Base-by-base conservation (phyloP, 1,284 basidiomycete genomes). In the Ganoderma leucocontextum region DNA sequence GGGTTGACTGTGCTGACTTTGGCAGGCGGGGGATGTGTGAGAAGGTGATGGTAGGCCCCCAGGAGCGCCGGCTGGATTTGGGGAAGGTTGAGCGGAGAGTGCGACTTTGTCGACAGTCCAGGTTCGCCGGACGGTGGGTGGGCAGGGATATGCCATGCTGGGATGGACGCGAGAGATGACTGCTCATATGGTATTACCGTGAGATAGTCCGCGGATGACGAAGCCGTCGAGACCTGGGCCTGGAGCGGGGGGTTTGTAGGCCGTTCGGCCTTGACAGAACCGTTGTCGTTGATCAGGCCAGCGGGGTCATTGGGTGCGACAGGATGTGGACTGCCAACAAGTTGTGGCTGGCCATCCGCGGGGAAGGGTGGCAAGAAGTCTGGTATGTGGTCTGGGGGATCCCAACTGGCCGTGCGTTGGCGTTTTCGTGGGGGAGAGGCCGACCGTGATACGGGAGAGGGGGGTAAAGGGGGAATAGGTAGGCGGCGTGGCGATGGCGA, bases 281-380 rank as follows among this genome's bases (percentile, higher is more conserved):
- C 71, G 13, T 39, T 64, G 42, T 66, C 70, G 35, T 59, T 64
- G n/a, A 36, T 17, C 35, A 70, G 60, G 19, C 44, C 6, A 57
- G 76, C n/a, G 67, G 76, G 69, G 73, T 74, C 62, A 65, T 64
- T 60, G 67, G 65, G 74, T 77, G 67, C 73, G 78, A 75, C 33
- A 80, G 80, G 12, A 76, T 47, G 65, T 12, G 70, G 70, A n/a
- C 68, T 78, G 0, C 79, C 75, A 1, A 79, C 76, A 41, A 79
- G 78, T 44, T 66, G 68, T 29, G 78, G 72, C n/a, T 76, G 75
- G 35, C 82, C 75, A 29, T 82, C 76, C 17, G 81, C 80, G 19
- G 90, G 91, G 74, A 91, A 91, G 0, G 90, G 89, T 1, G 91
- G 91, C 5, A 92, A 78, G 72, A 88, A 90, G 70, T 85, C 81